These are phyloP conservation scores for Osmanthus fragrans DNA, from an alignment of 257 asterid species.

Conservation along the genomic window DNA sequence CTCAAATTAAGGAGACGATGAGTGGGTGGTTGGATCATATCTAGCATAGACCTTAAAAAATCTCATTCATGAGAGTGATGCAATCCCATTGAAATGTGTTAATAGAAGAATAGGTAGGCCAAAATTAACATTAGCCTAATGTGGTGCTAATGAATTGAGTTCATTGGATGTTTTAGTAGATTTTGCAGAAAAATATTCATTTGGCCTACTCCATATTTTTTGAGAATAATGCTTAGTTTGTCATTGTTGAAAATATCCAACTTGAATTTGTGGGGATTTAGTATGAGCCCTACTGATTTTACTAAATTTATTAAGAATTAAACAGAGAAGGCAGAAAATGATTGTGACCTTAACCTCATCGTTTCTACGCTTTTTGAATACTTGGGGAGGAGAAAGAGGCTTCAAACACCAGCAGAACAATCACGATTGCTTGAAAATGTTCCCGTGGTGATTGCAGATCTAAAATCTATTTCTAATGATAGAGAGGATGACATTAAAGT, in stretches of 20 bases:
- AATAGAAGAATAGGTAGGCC: not conserved
- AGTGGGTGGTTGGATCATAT: not conserved
- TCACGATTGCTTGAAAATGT: conserved; percentile 37
- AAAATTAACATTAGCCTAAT: too few relatives aligned
- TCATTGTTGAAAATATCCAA: not conserved
- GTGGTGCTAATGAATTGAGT: not conserved
- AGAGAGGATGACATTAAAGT: conserved; percentile 16
- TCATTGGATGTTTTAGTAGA: not conserved
- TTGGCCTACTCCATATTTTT: not conserved
- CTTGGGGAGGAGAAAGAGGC: conserved; percentile 45
- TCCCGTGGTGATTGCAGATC: conserved; percentile 59
- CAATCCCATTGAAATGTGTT: not conserved
- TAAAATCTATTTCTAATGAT: conserved; percentile 31
- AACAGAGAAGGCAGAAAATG: not conserved
- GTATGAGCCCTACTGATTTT: not conserved
- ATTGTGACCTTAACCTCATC: conserved; percentile 41
- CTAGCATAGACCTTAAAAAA: not conserved
- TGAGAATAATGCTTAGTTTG: not conserved
- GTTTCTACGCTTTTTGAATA: conserved; percentile 35
- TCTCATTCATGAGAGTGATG: not conserved
- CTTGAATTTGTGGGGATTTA: not conserved
- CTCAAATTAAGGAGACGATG: not conserved
- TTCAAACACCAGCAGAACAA: conserved; percentile 49
- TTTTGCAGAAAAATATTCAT: not conserved
- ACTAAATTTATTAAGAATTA: not conserved